Base-by-base conservation (phyloP, 2,329 filamentous ascomycete species). In the Ophiostoma sp. region DNA sequence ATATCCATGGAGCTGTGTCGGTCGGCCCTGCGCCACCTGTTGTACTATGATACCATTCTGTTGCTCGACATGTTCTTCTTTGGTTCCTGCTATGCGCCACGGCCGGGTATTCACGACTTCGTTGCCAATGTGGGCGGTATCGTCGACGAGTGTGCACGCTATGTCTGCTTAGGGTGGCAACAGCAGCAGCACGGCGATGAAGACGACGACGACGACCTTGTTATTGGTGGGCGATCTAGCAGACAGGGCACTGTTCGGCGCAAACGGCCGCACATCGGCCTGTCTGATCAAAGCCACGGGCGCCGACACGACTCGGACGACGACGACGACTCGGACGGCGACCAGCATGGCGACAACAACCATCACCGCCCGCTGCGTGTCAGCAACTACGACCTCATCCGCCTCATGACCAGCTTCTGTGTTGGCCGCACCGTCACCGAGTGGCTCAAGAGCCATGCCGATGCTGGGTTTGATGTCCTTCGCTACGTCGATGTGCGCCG, bases 31-130 rank as follows among this genome's bases (percentile, higher is more conserved):
- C 91, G 93, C 75, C 95, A 98, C 80, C 87, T 99, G 11, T 87
- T 98, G 33, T 97, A 97, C 85, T 98, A 98, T 82, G 93, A 95
- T 79, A 95, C 94, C 78, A 88, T 97, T 48, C 87, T 97, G 33
- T 88, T 98, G 71, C 89, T 98, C 12, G 96, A 99, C 82, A 93
- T 98, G 78, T 98, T 98, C 85, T 94, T 96, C 81, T 99, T 98
- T 80, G 87, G 91, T 42, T 93, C 93, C 57, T 95, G 97, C 78
- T 99, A 99, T 80, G 94, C 95, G 0, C 91, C 92, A 0, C 93
- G 89, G 0, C 84, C 93, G 0, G 91, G 93, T 50, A 91, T 99
- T 73, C 89, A 91, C 75, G 88, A 91, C 75, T 97, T 99, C 78
- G 87, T 96, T 42, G 86, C 88, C 57, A 93, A 98, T 78, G 85